Percentiles rank a stretch among this genome's conserved stretches.
Evolutionary conservation across 2,329 filamentous ascomycete genomes (phyloP).

Genomic region (Colletotrichum sp.): DNA sequence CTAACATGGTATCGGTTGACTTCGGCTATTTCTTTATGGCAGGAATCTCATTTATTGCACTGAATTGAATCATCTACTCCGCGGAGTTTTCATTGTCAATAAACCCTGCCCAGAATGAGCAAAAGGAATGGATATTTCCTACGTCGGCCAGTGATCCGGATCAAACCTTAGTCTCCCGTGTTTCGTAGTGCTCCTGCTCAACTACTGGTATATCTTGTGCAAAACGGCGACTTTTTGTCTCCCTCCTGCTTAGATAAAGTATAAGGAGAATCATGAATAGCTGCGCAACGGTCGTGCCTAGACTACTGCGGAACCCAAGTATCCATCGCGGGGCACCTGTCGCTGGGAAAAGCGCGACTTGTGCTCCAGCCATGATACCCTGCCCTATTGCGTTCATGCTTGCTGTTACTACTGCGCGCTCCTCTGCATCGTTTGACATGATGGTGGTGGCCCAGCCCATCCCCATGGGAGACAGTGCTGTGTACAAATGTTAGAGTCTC

Average conservation of each 20-base stretch:
- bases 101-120: neutral
- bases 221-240: fast-evolving
- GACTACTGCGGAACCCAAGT: neutral
- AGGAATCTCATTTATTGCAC: neutral
- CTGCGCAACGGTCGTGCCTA: neutral
- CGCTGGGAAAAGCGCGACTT: conserved; percentile 41
- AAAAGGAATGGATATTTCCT: fast-evolving
- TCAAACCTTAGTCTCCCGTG: neutral
- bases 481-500: neutral
- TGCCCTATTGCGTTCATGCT: conserved; percentile 48
- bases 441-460: conserved; percentile 42
- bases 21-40: neutral
- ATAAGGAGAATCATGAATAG: neutral
- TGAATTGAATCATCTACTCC: neutral
- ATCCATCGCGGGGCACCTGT: conserved; percentile 33
- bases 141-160: neutral
- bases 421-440: conserved; percentile 41
- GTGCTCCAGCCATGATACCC: conserved; percentile 41
- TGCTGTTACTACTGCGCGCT: conserved; percentile 42
- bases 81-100: neutral
- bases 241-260: neutral
- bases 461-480: neutral
- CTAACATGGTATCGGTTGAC: neutral
- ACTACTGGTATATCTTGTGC: neutral
- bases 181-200: neutral